These are phyloP conservation scores for Cryptococcus neoformans DNA, from an alignment of 1,284 basidiomycete species.

Conservation along the genomic window DNA sequence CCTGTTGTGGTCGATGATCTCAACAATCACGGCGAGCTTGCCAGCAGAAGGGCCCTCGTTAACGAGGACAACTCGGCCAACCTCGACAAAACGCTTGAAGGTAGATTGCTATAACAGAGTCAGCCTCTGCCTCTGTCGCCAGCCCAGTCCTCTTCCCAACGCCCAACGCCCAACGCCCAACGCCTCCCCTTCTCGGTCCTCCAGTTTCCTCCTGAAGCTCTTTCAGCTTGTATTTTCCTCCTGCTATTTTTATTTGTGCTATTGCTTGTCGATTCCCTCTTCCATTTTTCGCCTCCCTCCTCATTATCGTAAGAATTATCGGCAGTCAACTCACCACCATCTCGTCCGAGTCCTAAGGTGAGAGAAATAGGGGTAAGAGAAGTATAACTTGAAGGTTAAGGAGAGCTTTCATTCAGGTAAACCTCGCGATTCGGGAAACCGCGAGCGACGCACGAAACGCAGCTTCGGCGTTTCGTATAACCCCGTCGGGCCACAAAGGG, in stretches of 20 bases:
- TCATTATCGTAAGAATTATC: neutral
- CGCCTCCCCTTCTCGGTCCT: neutral
- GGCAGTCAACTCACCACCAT: constrained; percentile 25
- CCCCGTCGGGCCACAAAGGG: too few species aligned
- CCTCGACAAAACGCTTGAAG: constrained; percentile 97
- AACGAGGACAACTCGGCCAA: constrained; percentile 98
- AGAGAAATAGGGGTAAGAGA: constrained; percentile 5
- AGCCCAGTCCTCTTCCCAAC: neutral
- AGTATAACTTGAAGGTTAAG: neutral
- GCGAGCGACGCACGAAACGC: neutral
- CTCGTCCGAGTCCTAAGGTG: constrained; percentile 21
- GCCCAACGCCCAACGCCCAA: neutral
- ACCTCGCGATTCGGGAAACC: neutral
- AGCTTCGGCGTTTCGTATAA: neutral
- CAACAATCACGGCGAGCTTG: constrained; percentile 91
- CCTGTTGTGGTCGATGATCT: constrained; percentile 99
- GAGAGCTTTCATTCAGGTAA: neutral
- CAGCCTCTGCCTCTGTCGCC: neutral
- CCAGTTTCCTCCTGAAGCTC: neutral
- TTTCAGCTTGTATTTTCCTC: neutral
- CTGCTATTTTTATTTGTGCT: neutral
- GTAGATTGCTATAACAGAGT: constrained; percentile 59
- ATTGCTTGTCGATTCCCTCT: neutral
- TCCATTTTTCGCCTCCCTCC: neutral
- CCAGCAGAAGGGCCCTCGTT: constrained; percentile 81